Base-by-base conservation (phyloP, 441 rosid species). In the Theobroma grandiflorum region DNA sequence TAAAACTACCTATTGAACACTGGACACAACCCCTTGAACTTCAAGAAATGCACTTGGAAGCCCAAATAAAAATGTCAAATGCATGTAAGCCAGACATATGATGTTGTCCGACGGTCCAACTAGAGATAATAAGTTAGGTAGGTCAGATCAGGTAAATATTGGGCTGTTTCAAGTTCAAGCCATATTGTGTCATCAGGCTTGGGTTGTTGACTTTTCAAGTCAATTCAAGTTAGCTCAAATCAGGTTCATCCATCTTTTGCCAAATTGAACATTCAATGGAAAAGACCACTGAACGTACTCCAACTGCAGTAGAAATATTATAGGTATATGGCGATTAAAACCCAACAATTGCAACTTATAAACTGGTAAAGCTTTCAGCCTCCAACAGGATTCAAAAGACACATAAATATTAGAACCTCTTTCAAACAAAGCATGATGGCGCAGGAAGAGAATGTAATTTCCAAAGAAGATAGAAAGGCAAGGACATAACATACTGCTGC, bases 401-500 rank as follows among this genome's bases (percentile, higher is more conserved):
- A 26, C 14, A 8, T 26, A 33, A 45, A 37, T n/a, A 50, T 65
- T 65, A 65, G 63, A 76, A 47, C 37, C 38, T 4, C 63, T 49
- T n/a, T 37, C 57, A 57, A 68, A 38, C 53, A 80, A 66, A 53
- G 31, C 79, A 33, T 49, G 35, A 49, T 50, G 37, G 50, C 68
- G 63, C 75, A 64, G 66, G 22, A 52, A 53, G 49, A 62, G 59
- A 72, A 9, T 6, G 31, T 76, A 77, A 10, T 26, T 62, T 20
- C 33, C 57, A 75, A 16, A 43, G 68, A 6, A 78, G 50, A 76
- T 35, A 71, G 71, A 50, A 37, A 62, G 52, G 67, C 65, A 70
- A 83, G 47, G 78, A 70, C n/a, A 63, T 14, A 47, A 86, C 90
- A 83, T 90, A 96, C 99, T 35, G 79, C 86, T 85, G 83, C 83